Conservation (phyloP, 257 asterid species). For the Craterostigma plantagineum region DNA sequence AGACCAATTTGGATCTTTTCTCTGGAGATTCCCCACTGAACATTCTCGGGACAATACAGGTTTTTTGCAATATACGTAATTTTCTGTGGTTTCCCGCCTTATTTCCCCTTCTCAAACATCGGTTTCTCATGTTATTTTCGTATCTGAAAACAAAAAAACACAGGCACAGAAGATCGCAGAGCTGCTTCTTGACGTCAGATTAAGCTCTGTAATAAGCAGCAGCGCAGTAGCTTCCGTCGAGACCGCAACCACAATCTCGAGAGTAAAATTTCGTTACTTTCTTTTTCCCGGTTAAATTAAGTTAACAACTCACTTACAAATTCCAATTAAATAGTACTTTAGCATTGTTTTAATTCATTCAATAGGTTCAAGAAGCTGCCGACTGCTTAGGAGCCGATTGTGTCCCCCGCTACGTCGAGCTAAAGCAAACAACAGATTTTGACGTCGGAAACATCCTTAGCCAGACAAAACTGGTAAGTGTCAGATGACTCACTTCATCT, state of each 20-base stretch:
- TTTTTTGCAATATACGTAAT: conserved; percentile 4
- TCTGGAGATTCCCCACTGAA: conserved; percentile 38
- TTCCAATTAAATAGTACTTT: not conserved
- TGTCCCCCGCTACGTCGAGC: conserved; percentile 53
- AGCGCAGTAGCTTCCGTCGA: conserved; percentile 42
- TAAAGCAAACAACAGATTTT: conserved; percentile 35
- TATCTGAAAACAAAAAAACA: conserved; percentile 4
- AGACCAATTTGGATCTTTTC: conserved; percentile 20
- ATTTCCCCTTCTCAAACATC: not conserved
- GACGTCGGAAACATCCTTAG: conserved; percentile 40
- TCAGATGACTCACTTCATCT: too few relatives aligned
- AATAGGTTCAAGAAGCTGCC: conserved; percentile 92
- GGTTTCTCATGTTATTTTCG: conserved; percentile 2
- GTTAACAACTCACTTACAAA: not conserved
- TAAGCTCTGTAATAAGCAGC: conserved; percentile 50
- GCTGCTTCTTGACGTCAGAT: conserved; percentile 68
- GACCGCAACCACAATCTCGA: conserved; percentile 61
- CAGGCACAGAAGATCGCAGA: conserved; percentile 94
- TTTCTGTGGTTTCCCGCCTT: not conserved
- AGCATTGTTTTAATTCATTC: not conserved
- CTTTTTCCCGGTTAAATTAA: too few relatives aligned
- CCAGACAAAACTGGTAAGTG: conserved; percentile 44
- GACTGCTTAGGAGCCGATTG: conserved; percentile 82
- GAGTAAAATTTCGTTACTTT: conserved; percentile 34
- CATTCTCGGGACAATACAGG: conserved; percentile 86